Evolutionary conservation across 1,284 basidiomycete genomes (phyloP).

Genomic region (Rhodotorula mucilaginosa): DNA sequence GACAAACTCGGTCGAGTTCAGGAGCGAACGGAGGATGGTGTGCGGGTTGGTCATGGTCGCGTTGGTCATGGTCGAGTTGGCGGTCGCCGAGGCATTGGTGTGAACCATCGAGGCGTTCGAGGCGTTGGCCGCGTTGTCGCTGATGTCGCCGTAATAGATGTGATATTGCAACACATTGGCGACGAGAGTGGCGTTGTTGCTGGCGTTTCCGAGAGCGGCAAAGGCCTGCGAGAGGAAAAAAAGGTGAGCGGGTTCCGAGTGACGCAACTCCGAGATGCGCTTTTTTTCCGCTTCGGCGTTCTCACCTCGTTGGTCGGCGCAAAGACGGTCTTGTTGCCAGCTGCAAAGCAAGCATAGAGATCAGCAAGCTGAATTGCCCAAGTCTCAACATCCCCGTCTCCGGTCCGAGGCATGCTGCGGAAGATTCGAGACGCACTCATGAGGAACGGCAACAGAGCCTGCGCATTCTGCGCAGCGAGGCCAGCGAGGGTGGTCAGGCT

Average conservation of each 20-base stretch:
- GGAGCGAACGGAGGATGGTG: conserved; percentile 35
- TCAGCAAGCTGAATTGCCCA: background rate
- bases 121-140: background rate
- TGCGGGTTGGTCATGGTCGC: background rate
- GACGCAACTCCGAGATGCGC: too few species aligned
- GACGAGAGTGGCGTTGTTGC: conserved; percentile 25
- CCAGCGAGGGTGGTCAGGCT: conserved; percentile 24
- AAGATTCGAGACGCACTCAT: background rate
- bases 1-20: conserved; percentile 28
- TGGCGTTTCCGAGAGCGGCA: conserved; percentile 21
- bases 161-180: conserved; percentile 33
- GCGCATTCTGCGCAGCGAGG: conserved; percentile 14
- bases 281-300: too few species aligned
- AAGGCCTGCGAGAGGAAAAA: conserved; percentile 17
- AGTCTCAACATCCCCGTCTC: too few species aligned
- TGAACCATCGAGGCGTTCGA: background rate
- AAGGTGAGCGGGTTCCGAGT: background rate
- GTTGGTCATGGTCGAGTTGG: background rate
- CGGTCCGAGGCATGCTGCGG: too few species aligned
- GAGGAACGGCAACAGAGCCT: conserved; percentile 19
- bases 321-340: conserved; percentile 34
- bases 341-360: background rate
- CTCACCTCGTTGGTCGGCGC: conserved; percentile 32
- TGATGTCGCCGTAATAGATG: conserved; percentile 27
- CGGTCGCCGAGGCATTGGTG: background rate